phyloP scores from a whole-genome alignment of 2,329 filamentous ascomycete species.

The Microsporum canis region DNA sequence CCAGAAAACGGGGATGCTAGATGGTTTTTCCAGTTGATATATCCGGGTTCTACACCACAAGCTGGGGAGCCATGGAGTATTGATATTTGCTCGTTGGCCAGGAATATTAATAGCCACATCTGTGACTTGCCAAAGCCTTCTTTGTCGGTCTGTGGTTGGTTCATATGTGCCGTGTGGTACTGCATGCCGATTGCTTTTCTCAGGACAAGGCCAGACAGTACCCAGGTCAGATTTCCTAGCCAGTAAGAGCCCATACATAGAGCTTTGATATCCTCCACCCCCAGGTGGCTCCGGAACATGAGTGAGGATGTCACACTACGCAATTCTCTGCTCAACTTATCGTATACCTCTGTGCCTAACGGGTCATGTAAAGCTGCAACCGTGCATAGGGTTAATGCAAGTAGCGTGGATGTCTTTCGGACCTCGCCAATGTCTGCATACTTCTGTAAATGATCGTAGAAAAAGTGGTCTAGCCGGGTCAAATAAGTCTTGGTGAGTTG shows the following conservation, averaged over 20 bases:
- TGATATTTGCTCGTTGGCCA: conserved; percentile 13
- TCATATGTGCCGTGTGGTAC: conserved; percentile 19
- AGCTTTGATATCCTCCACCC: conserved; percentile 40
- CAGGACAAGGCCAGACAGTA: conserved; percentile 33
- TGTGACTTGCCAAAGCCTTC: conserved; percentile 19
- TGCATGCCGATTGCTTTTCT: conserved; percentile 37
- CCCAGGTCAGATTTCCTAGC: conserved; percentile 44
- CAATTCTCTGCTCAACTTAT: conserved; percentile 42
- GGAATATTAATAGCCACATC: conserved; percentile 33
- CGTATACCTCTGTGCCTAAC: conserved; percentile 36
- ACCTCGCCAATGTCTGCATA: conserved; percentile 9
- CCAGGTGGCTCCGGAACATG: conserved; percentile 43
- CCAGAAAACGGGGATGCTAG: conserved; percentile 34
- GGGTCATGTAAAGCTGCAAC: conserved; percentile 41
- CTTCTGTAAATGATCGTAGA: conserved; percentile 22
- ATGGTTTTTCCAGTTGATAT: conserved; percentile 21
- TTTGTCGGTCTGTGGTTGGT: conserved; percentile 10
- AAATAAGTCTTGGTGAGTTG: conserved; percentile 31
- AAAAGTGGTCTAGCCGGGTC: conserved; percentile 34
- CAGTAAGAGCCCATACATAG: conserved; percentile 46
- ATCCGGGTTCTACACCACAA: conserved; percentile 8
- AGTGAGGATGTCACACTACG: conserved; percentile 42
- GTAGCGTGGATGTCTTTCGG: conserved; percentile 24
- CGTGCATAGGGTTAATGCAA: conserved; percentile 38
- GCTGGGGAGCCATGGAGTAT: conserved; percentile 9